A percentile compares a stretch with the other conserved stretches of the same genome.
Conservation (phyloP, 2,329 filamentous ascomycete species). For the Blastomyces silverae region DNA sequence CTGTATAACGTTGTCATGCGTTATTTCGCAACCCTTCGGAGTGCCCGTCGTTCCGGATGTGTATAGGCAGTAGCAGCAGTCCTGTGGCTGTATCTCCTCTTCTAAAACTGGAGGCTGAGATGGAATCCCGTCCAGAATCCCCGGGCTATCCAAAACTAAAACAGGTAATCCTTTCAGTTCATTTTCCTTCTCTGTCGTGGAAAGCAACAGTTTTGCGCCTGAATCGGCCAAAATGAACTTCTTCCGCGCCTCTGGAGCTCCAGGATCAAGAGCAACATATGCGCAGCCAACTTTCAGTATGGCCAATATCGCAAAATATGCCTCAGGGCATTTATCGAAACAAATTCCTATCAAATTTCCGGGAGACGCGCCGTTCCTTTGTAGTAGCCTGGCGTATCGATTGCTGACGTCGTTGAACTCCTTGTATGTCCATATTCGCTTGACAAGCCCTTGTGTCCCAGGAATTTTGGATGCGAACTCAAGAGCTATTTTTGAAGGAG, state of each 20-base stretch:
- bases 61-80: slow-evolving; percentile 75
- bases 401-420: slow-evolving; percentile 67
- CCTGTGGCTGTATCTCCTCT: slow-evolving; percentile 41
- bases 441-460: slow-evolving; percentile 41
- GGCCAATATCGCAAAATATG: slow-evolving; percentile 73
- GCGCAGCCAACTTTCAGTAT: slow-evolving; percentile 75
- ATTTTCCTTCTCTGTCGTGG: slow-evolving; percentile 43
- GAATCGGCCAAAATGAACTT: slow-evolving; percentile 74
- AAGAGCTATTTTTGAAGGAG: slow-evolving; percentile 60
- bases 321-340: slow-evolving; percentile 79
- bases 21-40: slow-evolving; percentile 82
- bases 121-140: slow-evolving; percentile 34
- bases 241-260: slow-evolving; percentile 64
- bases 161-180: slow-evolving; percentile 40
- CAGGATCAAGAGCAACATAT: slow-evolving; percentile 73
- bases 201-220: slow-evolving; percentile 56
- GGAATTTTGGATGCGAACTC: slow-evolving; percentile 63
- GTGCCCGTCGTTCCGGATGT: slow-evolving; percentile 82
- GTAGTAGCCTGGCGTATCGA: slow-evolving; percentile 60
- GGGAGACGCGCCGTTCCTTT: slow-evolving; percentile 42
- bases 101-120: slow-evolving; percentile 31
- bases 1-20: slow-evolving; percentile 81
- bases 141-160: slow-evolving; percentile 43
- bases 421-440: slow-evolving; percentile 62
- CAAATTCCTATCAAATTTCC: slow-evolving; percentile 66